Evolutionary conservation across 1,284 basidiomycete genomes (phyloP), one percentile per base, ranked within the genome.

Genomic region (Moesziomyces antarcticus): DNA sequence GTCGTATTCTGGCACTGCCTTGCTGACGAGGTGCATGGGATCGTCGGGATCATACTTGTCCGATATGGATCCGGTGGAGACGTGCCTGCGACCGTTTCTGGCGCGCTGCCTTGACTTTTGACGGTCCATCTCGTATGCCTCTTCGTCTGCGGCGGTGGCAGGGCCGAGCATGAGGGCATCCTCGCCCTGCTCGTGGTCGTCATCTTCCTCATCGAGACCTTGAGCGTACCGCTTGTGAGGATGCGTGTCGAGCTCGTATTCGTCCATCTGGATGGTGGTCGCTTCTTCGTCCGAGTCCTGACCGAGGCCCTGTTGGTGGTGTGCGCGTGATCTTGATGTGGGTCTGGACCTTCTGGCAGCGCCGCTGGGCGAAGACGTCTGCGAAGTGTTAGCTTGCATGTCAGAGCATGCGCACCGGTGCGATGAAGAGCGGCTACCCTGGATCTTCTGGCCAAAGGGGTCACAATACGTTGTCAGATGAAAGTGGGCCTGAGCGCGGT

Each of bases 1-100:
- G 76, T 89, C 88, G 1, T 85, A 86, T 8, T 86, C 85, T 1
- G 88, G 87, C 0, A 88, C 87, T 2, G 86, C 85, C 84, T 82
- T 76, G 49, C 72, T 68, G 50, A 84, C 75, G 33, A 78, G 63
- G 20, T 56, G 50, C 48, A 79, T 65, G 10, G 73, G 73, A 56
- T 82, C 78, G n/a, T 82, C 80, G 3, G 65, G 67, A 54, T 69
- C 78, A 55, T 79, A 73, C 45, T 79, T 70, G n/a, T 61, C 65
- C 22, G 60, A 62, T 13, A 62, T 58, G 3, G 63, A 60, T 5
- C 61, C 64, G 14, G 73, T 65, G 22, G 67, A 59, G 20, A 43
- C 61, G 49, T 72, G 69, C 24, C 63, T 51, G 1, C 59, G 51
- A 16, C 62, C 56, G 25, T 27, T 33, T 11, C 27, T 13, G 8